Conservation (phyloP, 2,329 filamentous ascomycete genomes). For the Aspergillus ibericus region DNA sequence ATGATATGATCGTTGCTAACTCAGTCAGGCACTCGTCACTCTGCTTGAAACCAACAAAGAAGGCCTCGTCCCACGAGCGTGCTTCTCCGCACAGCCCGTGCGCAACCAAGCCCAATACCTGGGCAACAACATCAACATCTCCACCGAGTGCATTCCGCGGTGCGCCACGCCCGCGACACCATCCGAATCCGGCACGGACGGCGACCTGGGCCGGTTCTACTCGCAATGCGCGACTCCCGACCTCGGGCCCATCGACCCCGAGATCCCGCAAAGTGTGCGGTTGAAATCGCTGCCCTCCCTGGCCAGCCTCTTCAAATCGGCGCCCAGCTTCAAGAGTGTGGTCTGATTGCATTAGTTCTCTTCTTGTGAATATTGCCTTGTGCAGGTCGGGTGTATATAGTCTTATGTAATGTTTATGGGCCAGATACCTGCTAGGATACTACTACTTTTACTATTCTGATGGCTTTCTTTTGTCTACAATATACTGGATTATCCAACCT, state of each 20-base stretch:
- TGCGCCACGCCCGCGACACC: neutral
- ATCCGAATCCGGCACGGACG: neutral
- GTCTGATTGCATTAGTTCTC: neutral
- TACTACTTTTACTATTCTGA: too few species aligned
- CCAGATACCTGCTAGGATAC: too few species aligned
- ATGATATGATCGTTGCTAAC: neutral
- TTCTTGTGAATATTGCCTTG: neutral
- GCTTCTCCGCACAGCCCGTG: neutral
- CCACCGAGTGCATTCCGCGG: neutral
- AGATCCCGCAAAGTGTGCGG: neutral
- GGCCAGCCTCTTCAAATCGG: neutral
- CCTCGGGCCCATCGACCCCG: neutral
- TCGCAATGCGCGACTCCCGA: slow-evolving; percentile 2
- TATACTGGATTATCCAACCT: too few species aligned
- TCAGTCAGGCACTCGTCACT: neutral
- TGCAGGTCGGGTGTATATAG: too few species aligned
- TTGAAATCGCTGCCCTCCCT: slow-evolving; percentile 2
- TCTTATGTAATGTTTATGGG: too few species aligned
- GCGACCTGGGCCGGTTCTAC: neutral
- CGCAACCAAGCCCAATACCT: slow-evolving; percentile 8
- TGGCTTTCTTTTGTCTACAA: too few species aligned
- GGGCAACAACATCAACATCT: slow-evolving; percentile 2
- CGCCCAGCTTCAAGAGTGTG: slow-evolving; percentile 3
- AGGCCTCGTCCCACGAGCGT: neutral
- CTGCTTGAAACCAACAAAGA: slow-evolving; percentile 1